phyloP scores from a whole-genome alignment of 768 basidiomycete genomes.

The Hygrocybe punicea region DNA sequence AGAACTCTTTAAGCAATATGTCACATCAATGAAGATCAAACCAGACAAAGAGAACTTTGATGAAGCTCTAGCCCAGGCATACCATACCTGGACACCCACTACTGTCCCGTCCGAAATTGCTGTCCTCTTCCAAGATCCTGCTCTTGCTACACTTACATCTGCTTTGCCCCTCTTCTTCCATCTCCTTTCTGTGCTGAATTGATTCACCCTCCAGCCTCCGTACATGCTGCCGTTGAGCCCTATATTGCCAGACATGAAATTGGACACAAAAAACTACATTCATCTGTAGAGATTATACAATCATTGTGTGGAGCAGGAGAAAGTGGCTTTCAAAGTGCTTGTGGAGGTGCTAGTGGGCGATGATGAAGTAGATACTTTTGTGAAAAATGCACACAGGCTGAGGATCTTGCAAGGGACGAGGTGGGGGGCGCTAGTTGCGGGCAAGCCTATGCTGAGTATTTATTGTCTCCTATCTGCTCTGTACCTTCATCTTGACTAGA shows the following conservation, averaged over 20 bases:
- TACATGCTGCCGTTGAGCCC: constrained; percentile 78
- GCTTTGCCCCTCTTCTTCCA: constrained; percentile 69
- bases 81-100: constrained; percentile 66
- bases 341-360: constrained; percentile 48
- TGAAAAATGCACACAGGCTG: constrained; percentile 76
- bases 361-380: constrained; percentile 61
- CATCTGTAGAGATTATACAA: constrained; percentile 85
- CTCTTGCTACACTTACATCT: constrained; percentile 40
- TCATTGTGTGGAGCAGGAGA: constrained; percentile 67
- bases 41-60: constrained; percentile 96
- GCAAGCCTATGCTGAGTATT: constrained; percentile 50
- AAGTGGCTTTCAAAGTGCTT: constrained; percentile 50
- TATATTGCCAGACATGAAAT: constrained; percentile 94
- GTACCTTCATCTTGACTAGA: constrained; percentile 7
- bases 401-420: constrained; percentile 59
- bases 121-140: constrained; percentile 60
- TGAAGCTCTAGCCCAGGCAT: constrained; percentile 86
- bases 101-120: constrained; percentile 65
- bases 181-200: constrained; percentile 68
- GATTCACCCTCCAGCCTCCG: constrained; percentile 53
- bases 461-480: neutral
- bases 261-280: constrained; percentile 80
- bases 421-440: constrained; percentile 57
- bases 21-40: constrained; percentile 66
- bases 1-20: constrained; percentile 66